phyloP scores from a whole-genome alignment of 306 rosid genomes.

The Heteromeles arbutifolia region DNA sequence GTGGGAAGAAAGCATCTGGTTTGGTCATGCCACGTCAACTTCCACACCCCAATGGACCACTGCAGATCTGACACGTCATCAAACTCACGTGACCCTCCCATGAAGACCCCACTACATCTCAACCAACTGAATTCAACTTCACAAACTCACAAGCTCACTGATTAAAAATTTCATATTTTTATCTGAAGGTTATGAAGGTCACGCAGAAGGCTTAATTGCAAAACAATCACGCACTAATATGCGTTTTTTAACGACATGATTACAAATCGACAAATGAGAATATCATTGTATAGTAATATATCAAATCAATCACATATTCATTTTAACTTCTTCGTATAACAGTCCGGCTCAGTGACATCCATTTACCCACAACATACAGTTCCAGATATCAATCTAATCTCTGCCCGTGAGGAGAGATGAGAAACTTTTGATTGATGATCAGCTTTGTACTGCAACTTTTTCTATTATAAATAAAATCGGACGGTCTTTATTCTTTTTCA shows the following conservation, averaged over 20 bases:
- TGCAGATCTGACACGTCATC: constrained; percentile 22
- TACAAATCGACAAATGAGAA: too few species aligned
- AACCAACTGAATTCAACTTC: not conserved
- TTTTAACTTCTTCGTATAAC: fast-evolving
- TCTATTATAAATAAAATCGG: not conserved
- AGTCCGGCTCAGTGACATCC: not conserved
- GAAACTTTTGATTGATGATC: not conserved
- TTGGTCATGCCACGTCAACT: constrained; percentile 36
- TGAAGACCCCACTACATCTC: not conserved
- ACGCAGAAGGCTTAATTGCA: not conserved
- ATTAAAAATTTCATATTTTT: not conserved
- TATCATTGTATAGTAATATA: too few species aligned
- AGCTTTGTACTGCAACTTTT: constrained; percentile 2
- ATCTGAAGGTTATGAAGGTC: not conserved
- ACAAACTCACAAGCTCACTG: not conserved
- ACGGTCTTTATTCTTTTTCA: not conserved
- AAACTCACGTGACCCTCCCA: not conserved
- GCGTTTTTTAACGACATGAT: too few species aligned
- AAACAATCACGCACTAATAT: too few species aligned
- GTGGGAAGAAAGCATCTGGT: constrained; percentile 4
- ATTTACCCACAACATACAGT: not conserved
- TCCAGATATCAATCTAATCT: not conserved
- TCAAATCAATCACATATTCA: fast-evolving
- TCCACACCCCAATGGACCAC: constrained; percentile 17
- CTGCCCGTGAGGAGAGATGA: not conserved